Conservation (phyloP, 306 rosid species). For the Acmispon strigosus region DNA sequence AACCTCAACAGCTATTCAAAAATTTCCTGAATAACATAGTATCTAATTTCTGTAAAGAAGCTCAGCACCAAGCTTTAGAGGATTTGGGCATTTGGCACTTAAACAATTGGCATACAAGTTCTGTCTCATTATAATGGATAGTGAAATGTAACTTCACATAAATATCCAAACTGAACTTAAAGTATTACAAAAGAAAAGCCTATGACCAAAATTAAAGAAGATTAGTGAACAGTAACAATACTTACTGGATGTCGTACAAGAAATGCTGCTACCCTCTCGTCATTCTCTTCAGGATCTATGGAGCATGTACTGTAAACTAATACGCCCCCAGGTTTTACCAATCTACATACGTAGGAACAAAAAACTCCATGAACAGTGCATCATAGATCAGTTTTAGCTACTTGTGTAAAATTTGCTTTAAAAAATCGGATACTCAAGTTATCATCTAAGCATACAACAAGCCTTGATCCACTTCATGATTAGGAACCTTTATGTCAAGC, state of each 20-base stretch:
- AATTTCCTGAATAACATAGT: neutral
- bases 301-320: constrained; percentile 85
- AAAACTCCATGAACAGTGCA: neutral
- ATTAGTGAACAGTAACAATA: neutral
- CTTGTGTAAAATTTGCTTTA: neutral
- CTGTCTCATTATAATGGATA: neutral
- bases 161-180: neutral
- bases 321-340: constrained; percentile 79
- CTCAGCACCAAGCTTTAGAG: neutral
- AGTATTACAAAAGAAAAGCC: neutral
- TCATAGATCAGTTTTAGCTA: neutral
- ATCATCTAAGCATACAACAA: constrained; percentile 5
- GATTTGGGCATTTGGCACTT: neutral
- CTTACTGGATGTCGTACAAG: constrained; percentile 80
- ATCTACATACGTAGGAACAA: constrained; percentile 39
- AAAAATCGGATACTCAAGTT: neutral
- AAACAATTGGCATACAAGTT: neutral
- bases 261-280: constrained; percentile 71
- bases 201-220: neutral
- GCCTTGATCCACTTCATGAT: neutral
- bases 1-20: neutral
- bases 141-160: neutral
- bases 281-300: constrained; percentile 87
- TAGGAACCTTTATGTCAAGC: neutral
- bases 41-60: neutral